Percentiles rank a stretch among this genome's conserved stretches.
Evolutionary conservation across 1,284 basidiomycete species (phyloP).

Genomic region (Pascua sp.): DNA sequence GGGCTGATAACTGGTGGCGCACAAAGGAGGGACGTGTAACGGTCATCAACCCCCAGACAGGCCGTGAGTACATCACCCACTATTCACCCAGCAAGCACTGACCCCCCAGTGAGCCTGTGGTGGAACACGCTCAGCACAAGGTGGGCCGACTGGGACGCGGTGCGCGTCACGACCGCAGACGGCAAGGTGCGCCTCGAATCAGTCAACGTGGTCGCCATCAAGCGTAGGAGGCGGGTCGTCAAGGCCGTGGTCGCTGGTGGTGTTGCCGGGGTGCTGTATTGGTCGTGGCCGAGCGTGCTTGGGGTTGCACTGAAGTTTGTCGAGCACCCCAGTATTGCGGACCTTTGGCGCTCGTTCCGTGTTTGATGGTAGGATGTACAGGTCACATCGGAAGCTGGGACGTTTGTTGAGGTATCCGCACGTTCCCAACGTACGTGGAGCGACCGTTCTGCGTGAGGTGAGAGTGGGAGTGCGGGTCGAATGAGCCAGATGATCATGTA

Average conservation of each 20-base stretch:
- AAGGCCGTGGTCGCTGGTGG: not conserved
- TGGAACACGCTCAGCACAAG: slow-evolving; percentile 4
- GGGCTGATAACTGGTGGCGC: slow-evolving; percentile 10
- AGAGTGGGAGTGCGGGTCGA: no score
- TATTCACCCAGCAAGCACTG: not conserved
- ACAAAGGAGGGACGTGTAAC: slow-evolving; percentile 7
- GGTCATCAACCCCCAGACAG: slow-evolving; percentile 10
- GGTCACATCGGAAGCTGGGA: no score
- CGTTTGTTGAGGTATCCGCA: no score
- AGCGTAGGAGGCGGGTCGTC: not conserved
- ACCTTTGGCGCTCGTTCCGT: no score
- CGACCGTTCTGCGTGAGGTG: no score
- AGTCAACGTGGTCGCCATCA: slow-evolving; percentile 3
- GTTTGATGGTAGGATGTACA: no score
- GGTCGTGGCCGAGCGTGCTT: not conserved
- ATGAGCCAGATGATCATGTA: no score
- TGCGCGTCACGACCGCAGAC: not conserved
- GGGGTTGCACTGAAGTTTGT: no score
- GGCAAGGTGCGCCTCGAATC: slow-evolving; percentile 1
- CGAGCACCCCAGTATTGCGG: no score
- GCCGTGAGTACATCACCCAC: slow-evolving; percentile 1
- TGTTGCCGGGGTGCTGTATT: not conserved
- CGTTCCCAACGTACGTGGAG: no score
- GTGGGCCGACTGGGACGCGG: slow-evolving; percentile 13
- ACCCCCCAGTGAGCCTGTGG: slow-evolving; percentile 1